A percentile compares a stretch with the other conserved stretches of the same genome.
phyloP scores from a whole-genome alignment of 2,329 filamentous ascomycete species.

The Reticulascus tulasneorum region DNA sequence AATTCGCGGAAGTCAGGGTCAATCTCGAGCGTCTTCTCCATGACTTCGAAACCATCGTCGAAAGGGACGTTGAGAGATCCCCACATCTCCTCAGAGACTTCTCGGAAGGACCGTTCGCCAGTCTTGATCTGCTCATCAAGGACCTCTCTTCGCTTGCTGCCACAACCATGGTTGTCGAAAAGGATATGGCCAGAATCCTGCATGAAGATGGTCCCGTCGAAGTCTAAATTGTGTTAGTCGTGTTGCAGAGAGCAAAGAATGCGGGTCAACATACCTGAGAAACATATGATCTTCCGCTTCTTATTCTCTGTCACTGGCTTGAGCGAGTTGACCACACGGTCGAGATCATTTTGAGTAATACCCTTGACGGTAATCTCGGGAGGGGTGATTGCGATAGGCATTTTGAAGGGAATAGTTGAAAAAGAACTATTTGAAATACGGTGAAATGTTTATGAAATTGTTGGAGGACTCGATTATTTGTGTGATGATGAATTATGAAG shows the following conservation, averaged over 20 bases:
- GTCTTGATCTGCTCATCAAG: constrained; percentile 62
- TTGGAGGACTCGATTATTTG: not conserved
- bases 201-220: constrained; percentile 70
- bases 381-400: constrained; percentile 34
- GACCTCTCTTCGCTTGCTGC: constrained; percentile 46
- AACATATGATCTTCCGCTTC: constrained; percentile 55
- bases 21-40: constrained; percentile 58
- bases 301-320: constrained; percentile 29
- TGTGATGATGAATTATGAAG: not conserved
- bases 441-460: too few species aligned
- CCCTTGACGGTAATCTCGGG: constrained; percentile 24
- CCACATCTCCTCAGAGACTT: constrained; percentile 72
- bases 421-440: too few species aligned
- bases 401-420: constrained; percentile 21
- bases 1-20: constrained; percentile 61
- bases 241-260: not conserved
- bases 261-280: constrained; percentile 41
- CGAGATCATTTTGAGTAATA: constrained; percentile 13
- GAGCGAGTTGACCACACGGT: too few species aligned
- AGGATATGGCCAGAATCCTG: constrained; percentile 68
- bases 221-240: constrained; percentile 42
- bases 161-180: constrained; percentile 63
- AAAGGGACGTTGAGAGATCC: constrained; percentile 63
- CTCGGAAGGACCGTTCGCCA: constrained; percentile 63
- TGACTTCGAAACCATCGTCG: constrained; percentile 62